These are phyloP conservation scores for Ophiorrhiza pumila DNA, from an alignment of 257 asterid species.

Conservation along the genomic window DNA sequence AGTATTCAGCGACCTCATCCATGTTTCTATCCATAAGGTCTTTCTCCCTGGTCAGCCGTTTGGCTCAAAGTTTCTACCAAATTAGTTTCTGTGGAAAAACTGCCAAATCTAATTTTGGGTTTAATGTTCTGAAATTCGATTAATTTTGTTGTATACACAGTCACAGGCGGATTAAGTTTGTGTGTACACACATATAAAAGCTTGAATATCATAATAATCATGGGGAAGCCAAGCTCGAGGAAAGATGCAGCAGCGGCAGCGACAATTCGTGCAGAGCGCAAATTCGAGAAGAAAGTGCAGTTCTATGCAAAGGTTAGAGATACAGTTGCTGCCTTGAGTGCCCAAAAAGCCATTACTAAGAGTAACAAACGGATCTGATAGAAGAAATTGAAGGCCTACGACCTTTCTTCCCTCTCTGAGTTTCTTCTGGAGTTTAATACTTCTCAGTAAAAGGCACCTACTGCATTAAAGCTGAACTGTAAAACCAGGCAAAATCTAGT, in stretches of 20 bases:
- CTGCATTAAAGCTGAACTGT: conserved; percentile 52
- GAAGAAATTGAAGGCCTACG: conserved; percentile 69
- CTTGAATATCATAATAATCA: conserved; percentile 10
- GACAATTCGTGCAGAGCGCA: conserved; percentile 50
- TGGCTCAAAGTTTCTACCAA: background rate
- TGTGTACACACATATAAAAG: no score
- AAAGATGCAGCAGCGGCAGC: conserved; percentile 36
- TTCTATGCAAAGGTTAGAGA: conserved; percentile 63
- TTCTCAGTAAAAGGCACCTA: conserved; percentile 33
- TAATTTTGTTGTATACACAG: background rate
- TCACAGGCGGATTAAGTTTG: no score
- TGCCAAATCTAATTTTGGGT: background rate
- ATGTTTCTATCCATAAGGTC: no score
- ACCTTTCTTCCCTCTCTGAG: conserved; percentile 60
- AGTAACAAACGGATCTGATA: conserved; percentile 46
- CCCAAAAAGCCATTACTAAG: conserved; percentile 53
- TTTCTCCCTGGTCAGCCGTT: background rate
- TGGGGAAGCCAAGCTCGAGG: conserved; percentile 33
- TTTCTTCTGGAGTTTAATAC: conserved; percentile 61
- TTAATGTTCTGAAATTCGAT: background rate
- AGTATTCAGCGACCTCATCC: no score
- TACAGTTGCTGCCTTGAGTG: conserved; percentile 35
- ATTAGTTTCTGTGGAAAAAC: background rate
- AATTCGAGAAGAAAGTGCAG: conserved; percentile 64
- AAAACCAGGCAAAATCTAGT: conserved; percentile 58